These are phyloP conservation scores for Collybia sordida DNA, from an alignment of 768 basidiomycete genomes.

Conservation along the genomic window DNA sequence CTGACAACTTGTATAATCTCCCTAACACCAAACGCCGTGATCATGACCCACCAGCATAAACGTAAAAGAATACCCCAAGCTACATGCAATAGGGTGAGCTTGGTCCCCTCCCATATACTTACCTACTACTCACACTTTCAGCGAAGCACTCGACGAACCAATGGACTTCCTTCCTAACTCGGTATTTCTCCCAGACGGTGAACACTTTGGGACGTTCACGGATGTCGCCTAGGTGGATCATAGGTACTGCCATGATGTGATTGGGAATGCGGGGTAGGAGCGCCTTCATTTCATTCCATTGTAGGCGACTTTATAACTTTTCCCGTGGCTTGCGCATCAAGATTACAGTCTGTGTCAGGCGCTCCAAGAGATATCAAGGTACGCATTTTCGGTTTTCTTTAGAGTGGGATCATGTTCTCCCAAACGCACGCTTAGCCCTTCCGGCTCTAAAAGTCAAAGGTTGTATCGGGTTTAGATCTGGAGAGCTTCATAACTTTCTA, in stretches of 20 bases:
- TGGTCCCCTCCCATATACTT: neutral
- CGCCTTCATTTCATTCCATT: too few relatives aligned
- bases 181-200: constrained; percentile 48
- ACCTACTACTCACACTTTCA: constrained; percentile 46
- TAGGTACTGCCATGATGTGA: constrained; percentile 18
- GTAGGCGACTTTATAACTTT: too few relatives aligned
- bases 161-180: constrained; percentile 43
- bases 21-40: neutral
- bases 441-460: too few relatives aligned
- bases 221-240: constrained; percentile 43
- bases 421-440: too few relatives aligned
- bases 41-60: constrained; percentile 42
- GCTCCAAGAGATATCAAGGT: constrained; percentile 7
- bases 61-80: constrained; percentile 65
- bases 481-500: too few relatives aligned
- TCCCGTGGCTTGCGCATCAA: too few relatives aligned
- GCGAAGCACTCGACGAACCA: constrained; percentile 60
- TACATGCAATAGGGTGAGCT: constrained; percentile 19
- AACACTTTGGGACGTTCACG: constrained; percentile 36
- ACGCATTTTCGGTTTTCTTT: neutral
- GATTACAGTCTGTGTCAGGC: too few relatives aligned
- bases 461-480: too few relatives aligned
- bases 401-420: constrained; percentile 3
- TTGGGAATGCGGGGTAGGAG: neutral
- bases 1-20: constrained; percentile 23